Conservation (phyloP, 192 early-diverging fungal genomes). For the Neocallimastix lanati region DNA sequence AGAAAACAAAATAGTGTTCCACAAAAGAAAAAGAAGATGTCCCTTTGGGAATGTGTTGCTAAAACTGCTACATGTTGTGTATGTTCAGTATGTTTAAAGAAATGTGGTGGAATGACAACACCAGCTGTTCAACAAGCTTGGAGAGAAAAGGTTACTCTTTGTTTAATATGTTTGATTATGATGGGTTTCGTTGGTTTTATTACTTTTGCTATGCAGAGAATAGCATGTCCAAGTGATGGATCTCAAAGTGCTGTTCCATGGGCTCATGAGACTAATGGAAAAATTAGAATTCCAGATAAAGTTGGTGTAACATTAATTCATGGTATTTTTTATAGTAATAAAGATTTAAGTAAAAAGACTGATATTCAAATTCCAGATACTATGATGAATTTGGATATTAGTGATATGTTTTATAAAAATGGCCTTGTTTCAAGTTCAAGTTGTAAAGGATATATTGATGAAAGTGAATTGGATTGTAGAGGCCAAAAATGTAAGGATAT, state of each 20-base stretch:
- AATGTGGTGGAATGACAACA: constrained; percentile 10
- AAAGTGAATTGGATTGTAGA: not conserved
- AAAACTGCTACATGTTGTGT: not conserved
- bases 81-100: not conserved
- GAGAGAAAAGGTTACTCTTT: constrained; percentile 92
- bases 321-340: not conserved
- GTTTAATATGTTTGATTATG: constrained; percentile 64
- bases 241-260: not conserved
- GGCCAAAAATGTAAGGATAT: not conserved
- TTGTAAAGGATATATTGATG: not conserved
- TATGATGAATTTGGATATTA: no score
- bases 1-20: not conserved
- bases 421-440: no score
- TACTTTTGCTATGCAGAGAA: constrained; percentile 27
- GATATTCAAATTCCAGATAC: not conserved
- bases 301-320: not conserved
- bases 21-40: not conserved
- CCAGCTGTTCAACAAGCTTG: constrained; percentile 62
- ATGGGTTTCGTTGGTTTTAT: constrained; percentile 55
- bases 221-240: not conserved
- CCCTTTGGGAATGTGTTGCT: not conserved
- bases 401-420: no score
- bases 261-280: not conserved
- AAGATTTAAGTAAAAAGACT: not conserved
- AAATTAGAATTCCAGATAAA: not conserved